Base-by-base conservation (phyloP, 2,329 filamentous ascomycete species). In the Cadophora luteo-olivacea region DNA sequence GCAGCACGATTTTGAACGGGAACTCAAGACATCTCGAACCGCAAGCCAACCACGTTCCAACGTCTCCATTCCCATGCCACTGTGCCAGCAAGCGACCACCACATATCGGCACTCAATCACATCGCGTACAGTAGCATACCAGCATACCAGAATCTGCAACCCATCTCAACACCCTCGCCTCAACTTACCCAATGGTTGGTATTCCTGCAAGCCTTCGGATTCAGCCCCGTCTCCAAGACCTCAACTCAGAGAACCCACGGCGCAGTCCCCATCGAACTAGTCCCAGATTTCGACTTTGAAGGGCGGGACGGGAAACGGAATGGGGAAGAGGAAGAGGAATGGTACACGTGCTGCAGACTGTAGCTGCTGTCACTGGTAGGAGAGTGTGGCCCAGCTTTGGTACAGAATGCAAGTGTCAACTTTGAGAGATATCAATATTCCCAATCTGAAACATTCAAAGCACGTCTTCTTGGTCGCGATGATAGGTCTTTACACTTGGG, bases 161-260 rank as follows among this genome's bases (percentile, higher is more conserved):
- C 60, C 36, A 60, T 22, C 7, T 4, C 19, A 19, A 3, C 12
- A 36, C 33, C 41, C 22, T 33, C 61, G 65, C 64, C 41, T 66
- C 24, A 36, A 51, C 11, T 36, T 58, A 38, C 67, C 58, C 48
- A 61, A 54, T 57, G 41, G 32, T 24, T 55, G 38, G 12, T 48
- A 41, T 19, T 16, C 57, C 22, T 45, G 67, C 63, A 68, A 61
- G 62, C 62, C 54, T 62, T 68, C 67, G 67, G 67, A 52, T 62
- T 49, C 48, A 67, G 65, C 49, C 52, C 61, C 48, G 29, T 54
- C 16, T 64, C 48, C 33, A 55, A 38, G 61, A 16, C 45, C n/a
- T 49, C 45, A 19, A 49, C 45, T 49, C 45, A 49, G 12, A 29
- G 38, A 33, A 60, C 14, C 36, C 57, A 60, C 22, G 33, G 57